Base-by-base conservation (phyloP, 352 stramenopile species). In the Globisporangium nunn region DNA sequence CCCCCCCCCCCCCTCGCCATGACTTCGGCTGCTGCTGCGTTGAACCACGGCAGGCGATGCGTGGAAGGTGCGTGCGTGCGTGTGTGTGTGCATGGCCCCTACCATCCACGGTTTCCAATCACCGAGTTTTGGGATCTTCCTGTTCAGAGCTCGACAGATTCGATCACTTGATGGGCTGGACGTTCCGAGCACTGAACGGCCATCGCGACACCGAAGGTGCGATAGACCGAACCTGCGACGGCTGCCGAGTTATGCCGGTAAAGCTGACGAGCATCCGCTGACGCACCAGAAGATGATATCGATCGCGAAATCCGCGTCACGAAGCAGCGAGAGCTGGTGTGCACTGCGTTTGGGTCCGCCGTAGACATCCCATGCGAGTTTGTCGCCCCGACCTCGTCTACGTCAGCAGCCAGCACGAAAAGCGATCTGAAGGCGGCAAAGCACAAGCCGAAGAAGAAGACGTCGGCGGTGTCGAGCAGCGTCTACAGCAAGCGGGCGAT, bases 131-230 rank as follows among this genome's bases (percentile, higher is more conserved):
- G 4, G 17, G 40, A 28, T 15, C 23, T 15, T 29, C 40, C 43
- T 30, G 14, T 37, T 39, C 23, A 86, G 79, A 90, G 11, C 62
- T 90, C 12, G 67, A 74, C 30, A 72, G 54, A 30, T 90, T 90
- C 53, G 77, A 70, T 7, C 59, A 84, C 7, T 48, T 59, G 40
- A 87, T 87, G 78, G 79, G 79, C 31, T 90, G 75, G 77, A 65
- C 63, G 1, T 84, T 88, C 49, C 73, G 52, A 14, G 59, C 82
- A 41, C 40, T 81, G 6, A 56, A 30, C 5, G 33, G 47, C 28
- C 40, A 60, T 14, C 11, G 6, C 29, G 52, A 52, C 3, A 33
- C 58, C 30, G 23, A 53, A 29, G 61, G 70, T 75, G 62, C 15
- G 18, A 8, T 52, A 45, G 4, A 7, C 10, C 28, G 17, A 35